These are phyloP conservation scores for Alternaria hordeiaustralica DNA, from an alignment of 2,329 filamentous ascomycete genomes.

Conservation along the genomic window DNA sequence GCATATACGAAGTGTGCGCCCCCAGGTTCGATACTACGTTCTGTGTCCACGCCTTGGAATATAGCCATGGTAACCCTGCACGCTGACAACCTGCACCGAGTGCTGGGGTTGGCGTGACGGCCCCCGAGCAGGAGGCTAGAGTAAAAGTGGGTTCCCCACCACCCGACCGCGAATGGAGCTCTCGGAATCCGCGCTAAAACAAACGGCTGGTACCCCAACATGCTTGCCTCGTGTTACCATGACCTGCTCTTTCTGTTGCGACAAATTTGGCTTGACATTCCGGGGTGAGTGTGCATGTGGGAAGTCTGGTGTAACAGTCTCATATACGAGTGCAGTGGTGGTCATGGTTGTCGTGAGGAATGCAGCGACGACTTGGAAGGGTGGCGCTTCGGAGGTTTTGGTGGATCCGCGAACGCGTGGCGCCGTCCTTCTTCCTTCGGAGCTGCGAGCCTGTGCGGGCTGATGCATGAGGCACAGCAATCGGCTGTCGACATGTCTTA, in stretches of 20 bases:
- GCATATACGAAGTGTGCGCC: not conserved
- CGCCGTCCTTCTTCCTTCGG: constrained; percentile 4
- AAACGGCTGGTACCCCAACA: constrained; percentile 44
- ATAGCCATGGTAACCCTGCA: constrained; percentile 10
- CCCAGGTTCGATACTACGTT: constrained; percentile 16
- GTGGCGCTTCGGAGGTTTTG: constrained; percentile 5
- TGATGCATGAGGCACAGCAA: not conserved
- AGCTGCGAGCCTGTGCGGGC: not conserved
- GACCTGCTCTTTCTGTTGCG: constrained; percentile 17
- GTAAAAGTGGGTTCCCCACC: constrained; percentile 16
- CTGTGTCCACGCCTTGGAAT: not conserved
- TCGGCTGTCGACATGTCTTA: constrained; percentile 6
- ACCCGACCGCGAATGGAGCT: constrained; percentile 24
- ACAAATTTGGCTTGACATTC: constrained; percentile 9
- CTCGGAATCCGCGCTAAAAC: constrained; percentile 31
- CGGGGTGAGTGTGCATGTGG: constrained; percentile 15
- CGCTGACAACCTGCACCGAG: constrained; percentile 17
- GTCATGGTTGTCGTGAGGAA: not conserved
- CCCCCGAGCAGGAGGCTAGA: not conserved
- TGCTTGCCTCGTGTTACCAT: constrained; percentile 37
- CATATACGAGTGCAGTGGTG: not conserved
- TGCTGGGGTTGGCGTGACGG: constrained; percentile 7
- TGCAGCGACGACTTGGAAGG: not conserved
- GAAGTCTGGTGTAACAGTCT: constrained; percentile 7
- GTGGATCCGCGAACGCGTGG: constrained; percentile 1